Conservation (phyloP, 148 eudicot species). For the Rhododendron mucronatum region DNA sequence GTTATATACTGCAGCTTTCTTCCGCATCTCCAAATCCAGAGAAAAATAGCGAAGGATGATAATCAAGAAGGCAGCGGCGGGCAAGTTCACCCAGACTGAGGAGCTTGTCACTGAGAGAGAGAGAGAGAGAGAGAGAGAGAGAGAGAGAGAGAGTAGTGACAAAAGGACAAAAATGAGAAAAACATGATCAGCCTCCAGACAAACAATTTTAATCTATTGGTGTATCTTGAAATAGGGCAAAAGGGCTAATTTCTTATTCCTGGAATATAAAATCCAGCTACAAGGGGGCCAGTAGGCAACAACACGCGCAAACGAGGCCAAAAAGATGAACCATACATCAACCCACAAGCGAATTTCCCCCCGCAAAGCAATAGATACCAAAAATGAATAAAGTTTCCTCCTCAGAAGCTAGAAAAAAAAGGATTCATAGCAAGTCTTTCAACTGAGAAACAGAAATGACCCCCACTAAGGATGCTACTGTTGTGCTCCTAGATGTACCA, state of each 20-base stretch:
- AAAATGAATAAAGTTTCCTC: not conserved
- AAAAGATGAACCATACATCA: not conserved
- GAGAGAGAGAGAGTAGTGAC: not conserved
- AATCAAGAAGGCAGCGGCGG: constrained; percentile 66
- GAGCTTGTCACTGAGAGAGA: constrained; percentile 80
- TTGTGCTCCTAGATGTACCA: not conserved
- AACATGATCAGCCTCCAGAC: too few relatives aligned
- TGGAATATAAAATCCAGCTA: not conserved
- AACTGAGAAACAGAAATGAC: not conserved
- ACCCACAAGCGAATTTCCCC: not conserved
- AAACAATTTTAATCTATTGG: not conserved
- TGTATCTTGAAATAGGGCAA: not conserved
- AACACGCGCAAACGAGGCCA: not conserved
- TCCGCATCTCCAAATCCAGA: constrained; percentile 74
- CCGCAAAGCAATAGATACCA: not conserved
- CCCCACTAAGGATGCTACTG: not conserved
- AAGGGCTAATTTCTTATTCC: not conserved
- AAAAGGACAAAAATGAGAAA: not conserved
- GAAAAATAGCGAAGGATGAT: constrained; percentile 70
- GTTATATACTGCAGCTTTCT: constrained; percentile 77
- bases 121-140: constrained; percentile 6
- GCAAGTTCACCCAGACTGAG: constrained; percentile 94
- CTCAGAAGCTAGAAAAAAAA: not conserved
- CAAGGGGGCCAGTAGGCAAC: not conserved
- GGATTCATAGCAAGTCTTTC: not conserved